A percentile compares a stretch with the other conserved stretches of the same genome.
Conservation (phyloP, 257 asterid genomes). For the Asclepias syriaca region DNA sequence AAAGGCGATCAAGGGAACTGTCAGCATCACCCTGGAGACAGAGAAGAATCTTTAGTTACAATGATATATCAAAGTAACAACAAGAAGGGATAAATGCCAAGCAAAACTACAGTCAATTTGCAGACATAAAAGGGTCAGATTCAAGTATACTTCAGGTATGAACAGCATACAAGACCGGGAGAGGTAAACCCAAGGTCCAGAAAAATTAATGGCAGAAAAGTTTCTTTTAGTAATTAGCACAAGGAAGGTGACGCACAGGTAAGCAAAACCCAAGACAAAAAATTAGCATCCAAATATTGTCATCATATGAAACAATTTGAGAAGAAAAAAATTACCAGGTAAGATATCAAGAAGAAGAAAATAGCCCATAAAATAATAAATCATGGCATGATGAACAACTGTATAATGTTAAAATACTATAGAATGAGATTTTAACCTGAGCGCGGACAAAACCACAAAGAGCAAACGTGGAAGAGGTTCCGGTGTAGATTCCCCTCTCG, state of each 20-base stretch:
- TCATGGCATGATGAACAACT: no score
- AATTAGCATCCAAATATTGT: background rate
- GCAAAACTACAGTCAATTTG: background rate
- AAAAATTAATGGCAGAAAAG: no score
- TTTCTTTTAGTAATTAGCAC: no score
- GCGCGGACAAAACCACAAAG: constrained; percentile 92
- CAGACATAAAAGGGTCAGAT: no score
- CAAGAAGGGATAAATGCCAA: background rate
- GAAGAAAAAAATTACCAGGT: background rate
- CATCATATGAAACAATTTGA: background rate
- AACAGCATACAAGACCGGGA: no score
- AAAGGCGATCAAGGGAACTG: constrained; percentile 61
- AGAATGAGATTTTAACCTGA: constrained; percentile 34
- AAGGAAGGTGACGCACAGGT: no score
- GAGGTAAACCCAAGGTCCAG: no score
- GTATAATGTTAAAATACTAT: rapidly evolving
- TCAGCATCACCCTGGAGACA: constrained; percentile 63
- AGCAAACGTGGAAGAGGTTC: constrained; percentile 65
- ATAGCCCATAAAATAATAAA: background rate
- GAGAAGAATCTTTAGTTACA: background rate
- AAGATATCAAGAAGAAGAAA: background rate
- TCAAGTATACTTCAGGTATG: no score
- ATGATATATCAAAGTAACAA: background rate
- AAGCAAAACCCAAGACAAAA: no score
- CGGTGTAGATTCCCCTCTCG: constrained; percentile 62